These are phyloP conservation scores for Aspergillus homomorphus DNA, from an alignment of 495 filamentous ascomycete species.

Conservation along the genomic window DNA sequence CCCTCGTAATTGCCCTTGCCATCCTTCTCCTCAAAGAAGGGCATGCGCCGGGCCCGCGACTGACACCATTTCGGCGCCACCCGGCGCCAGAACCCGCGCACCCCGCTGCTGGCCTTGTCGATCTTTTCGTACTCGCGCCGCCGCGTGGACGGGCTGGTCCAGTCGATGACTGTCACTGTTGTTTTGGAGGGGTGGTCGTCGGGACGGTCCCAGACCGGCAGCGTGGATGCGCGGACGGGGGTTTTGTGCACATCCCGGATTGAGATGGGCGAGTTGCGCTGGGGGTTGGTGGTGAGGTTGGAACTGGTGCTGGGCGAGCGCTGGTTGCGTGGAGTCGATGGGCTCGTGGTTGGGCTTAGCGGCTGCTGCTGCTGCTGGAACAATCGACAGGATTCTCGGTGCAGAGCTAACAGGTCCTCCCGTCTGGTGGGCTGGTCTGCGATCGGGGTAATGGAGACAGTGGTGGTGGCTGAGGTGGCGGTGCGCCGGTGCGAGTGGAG, in stretches of 20 bases:
- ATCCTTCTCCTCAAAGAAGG: conserved; percentile 44
- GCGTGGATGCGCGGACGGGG: conserved; percentile 18
- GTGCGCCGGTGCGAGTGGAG: conserved; percentile 32
- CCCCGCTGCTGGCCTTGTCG: conserved; percentile 44
- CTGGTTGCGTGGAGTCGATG: conserved; percentile 9
- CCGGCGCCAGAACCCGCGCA: conserved; percentile 44
- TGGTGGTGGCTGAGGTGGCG: conserved; percentile 25
- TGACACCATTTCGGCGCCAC: conserved; percentile 45
- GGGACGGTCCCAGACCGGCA: conserved; percentile 16
- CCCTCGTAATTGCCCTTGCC: conserved; percentile 41
- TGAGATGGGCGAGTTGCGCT: conserved; percentile 5
- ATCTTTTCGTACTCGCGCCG: conserved; percentile 49
- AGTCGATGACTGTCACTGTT: conserved; percentile 47
- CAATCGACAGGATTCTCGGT: conserved; percentile 45
- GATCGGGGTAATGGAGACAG: conserved; percentile 28
- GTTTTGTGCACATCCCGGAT: not conserved
- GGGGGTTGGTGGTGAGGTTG: conserved; percentile 14
- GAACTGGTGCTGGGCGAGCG: not conserved
- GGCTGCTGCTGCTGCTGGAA: conserved; percentile 31
- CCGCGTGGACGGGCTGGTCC: conserved; percentile 47
- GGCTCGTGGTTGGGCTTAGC: not conserved
- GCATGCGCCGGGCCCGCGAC: conserved; percentile 25
- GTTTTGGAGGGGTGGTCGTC: conserved; percentile 27
- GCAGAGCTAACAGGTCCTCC: conserved; percentile 41
- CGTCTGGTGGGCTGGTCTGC: conserved; percentile 27